phyloP scores from a whole-genome alignment of 2,329 filamentous ascomycete genomes.

The Chrysoporthe austroafricana region DNA sequence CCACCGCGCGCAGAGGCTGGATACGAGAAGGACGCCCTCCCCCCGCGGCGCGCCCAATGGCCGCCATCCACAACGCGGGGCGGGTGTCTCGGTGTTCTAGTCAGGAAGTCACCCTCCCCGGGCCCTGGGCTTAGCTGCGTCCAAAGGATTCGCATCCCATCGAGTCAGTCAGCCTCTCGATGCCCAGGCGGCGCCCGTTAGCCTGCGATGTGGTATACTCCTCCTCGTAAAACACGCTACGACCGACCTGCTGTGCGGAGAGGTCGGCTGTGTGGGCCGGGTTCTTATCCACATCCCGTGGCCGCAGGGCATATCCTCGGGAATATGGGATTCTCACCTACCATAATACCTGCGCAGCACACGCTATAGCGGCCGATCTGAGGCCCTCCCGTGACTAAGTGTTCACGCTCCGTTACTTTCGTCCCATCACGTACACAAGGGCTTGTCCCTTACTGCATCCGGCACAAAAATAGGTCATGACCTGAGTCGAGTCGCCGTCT shows the following conservation, averaged over 20 bases:
- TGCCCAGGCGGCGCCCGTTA: neutral
- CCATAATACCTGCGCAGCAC: too few species aligned
- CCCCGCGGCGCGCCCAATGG: neutral
- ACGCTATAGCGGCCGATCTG: slow-evolving; percentile 1
- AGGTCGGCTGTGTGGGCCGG: neutral
- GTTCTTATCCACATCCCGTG: neutral
- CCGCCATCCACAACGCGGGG: neutral
- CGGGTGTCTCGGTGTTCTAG: slow-evolving; percentile 3
- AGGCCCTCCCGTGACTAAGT: neutral
- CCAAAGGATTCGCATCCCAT: neutral
- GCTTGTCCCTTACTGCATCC: too few species aligned
- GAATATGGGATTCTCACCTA: neutral
- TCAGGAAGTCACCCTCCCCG: neutral
- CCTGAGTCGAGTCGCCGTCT: neutral
- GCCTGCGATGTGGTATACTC: neutral
- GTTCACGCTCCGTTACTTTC: too few species aligned
- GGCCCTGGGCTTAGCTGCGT: neutral
- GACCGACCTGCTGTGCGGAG: slow-evolving; percentile 4
- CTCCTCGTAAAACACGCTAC: slow-evolving; percentile 13
- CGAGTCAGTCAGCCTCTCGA: slow-evolving; percentile 4
- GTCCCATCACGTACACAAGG: neutral
- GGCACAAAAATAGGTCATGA: neutral
- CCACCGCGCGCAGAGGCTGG: neutral
- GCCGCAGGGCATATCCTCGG: neutral
- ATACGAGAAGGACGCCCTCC: neutral